Evolutionary conservation across 345 rosid species (phyloP).

Genomic region (Lepidium sativum): DNA sequence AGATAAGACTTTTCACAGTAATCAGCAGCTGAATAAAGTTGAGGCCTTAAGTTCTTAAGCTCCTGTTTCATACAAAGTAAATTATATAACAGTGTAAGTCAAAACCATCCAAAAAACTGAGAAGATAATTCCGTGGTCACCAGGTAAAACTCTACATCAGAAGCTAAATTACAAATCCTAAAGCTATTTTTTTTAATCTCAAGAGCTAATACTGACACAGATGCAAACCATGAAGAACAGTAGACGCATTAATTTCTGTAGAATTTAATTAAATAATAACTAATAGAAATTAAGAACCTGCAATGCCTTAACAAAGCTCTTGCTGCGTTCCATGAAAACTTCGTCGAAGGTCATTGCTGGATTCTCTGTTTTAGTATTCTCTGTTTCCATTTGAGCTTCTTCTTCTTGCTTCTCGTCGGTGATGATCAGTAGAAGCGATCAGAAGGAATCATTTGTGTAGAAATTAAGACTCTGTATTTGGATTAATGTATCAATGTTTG

Average conservation of each 20-base stretch:
- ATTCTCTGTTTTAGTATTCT: too few species aligned
- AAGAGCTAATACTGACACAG: not conserved
- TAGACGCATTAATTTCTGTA: not conserved
- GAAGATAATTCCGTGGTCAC: not conserved
- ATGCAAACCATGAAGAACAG: not conserved
- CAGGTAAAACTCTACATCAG: not conserved
- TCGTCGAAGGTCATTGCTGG: conserved; percentile 84
- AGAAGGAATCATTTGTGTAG: not conserved
- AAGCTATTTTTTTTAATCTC: not conserved
- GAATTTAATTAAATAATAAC: not conserved
- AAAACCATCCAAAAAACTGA: not conserved
- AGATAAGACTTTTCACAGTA: conserved; percentile 97
- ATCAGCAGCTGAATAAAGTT: conserved; percentile 95
- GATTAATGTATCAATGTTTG: conserved; percentile 2
- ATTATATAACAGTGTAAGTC: not conserved
- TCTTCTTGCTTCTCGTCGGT: not conserved
- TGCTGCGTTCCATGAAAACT: conserved; percentile 97
- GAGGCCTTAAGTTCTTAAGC: conserved; percentile 93
- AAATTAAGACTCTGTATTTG: not conserved
- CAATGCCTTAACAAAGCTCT: conserved; percentile 80
- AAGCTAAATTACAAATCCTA: not conserved
- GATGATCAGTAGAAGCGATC: not conserved
- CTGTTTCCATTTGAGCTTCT: conserved; percentile 20
- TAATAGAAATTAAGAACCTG: conserved; percentile 53
- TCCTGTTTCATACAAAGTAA: conserved; percentile 39